These are phyloP conservation scores for Puccinia coronata DNA, from an alignment of 1,284 basidiomycete species.

Conservation along the genomic window DNA sequence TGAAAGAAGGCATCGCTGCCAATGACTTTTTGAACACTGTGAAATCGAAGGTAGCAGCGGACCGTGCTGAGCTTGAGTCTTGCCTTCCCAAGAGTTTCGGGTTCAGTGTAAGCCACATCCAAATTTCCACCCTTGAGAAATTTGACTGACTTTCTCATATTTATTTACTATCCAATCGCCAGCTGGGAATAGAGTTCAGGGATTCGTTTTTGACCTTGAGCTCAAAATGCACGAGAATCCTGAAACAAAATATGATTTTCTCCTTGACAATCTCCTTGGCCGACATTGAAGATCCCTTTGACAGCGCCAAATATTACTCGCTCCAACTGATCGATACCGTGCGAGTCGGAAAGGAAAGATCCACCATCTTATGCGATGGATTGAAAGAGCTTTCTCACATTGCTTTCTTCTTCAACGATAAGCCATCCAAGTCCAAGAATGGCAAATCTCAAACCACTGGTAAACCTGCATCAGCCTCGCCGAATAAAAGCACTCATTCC, in stretches of 20 bases:
- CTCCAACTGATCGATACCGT: constrained; percentile 89
- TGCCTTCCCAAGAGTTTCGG: constrained; percentile 86
- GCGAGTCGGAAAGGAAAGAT: constrained; percentile 71
- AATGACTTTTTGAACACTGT: constrained; percentile 81
- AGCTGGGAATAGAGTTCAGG: constrained; percentile 73
- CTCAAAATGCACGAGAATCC: constrained; percentile 71
- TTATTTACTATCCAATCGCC: background rate
- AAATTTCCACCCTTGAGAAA: background rate
- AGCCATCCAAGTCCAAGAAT: constrained; percentile 61
- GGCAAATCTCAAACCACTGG: constrained; percentile 52
- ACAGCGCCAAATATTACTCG: constrained; percentile 74
- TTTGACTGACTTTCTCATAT: background rate
- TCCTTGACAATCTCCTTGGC: constrained; percentile 81
- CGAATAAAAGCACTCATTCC: constrained; percentile 40
- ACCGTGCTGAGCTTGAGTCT: constrained; percentile 78
- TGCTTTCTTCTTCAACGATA: constrained; percentile 72
- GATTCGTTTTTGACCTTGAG: constrained; percentile 82
- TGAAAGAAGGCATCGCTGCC: constrained; percentile 76
- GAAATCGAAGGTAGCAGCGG: constrained; percentile 71
- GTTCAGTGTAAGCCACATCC: constrained; percentile 68
- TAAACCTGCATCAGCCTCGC: constrained; percentile 6
- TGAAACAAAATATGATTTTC: constrained; percentile 81
- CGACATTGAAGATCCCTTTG: constrained; percentile 72
- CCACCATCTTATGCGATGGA: constrained; percentile 77
- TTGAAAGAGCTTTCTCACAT: constrained; percentile 80